These are phyloP conservation scores for Alternaria novae-zelandiae DNA, from an alignment of 2,329 filamentous ascomycete species.

Conservation along the genomic window DNA sequence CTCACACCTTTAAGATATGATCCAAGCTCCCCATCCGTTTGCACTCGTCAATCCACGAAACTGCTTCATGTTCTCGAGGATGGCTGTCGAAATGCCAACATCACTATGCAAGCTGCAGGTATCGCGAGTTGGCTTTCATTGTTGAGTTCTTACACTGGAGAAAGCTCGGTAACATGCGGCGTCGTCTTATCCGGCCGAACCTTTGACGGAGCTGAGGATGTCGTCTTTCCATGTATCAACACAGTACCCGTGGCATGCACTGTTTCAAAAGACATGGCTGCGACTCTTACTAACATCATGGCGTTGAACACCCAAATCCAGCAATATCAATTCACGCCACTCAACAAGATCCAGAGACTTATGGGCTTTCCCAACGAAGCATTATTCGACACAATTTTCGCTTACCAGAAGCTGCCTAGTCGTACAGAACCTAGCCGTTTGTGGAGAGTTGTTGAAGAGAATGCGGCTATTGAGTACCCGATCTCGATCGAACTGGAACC, in stretches of 20 bases:
- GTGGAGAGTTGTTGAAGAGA: constrained; percentile 70
- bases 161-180: constrained; percentile 76
- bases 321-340: constrained; percentile 73
- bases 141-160: constrained; percentile 77
- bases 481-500: constrained; percentile 82
- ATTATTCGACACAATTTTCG: constrained; percentile 84
- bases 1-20: constrained; percentile 67
- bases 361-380: constrained; percentile 68
- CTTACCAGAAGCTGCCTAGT: constrained; percentile 70
- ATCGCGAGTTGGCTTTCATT: constrained; percentile 81
- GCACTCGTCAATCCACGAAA: constrained; percentile 48
- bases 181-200: constrained; percentile 78
- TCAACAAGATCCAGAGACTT: constrained; percentile 75
- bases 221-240: constrained; percentile 79
- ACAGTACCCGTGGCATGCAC: constrained; percentile 76
- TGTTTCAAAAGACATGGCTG: constrained; percentile 60
- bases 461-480: constrained; percentile 75
- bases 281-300: constrained; percentile 69
- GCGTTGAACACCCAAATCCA: constrained; percentile 68
- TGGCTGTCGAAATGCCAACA: constrained; percentile 62
- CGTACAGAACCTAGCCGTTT: constrained; percentile 37
- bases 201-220: constrained; percentile 63
- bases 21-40: constrained; percentile 44
- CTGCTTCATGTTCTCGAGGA: constrained; percentile 59
- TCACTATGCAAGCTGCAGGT: constrained; percentile 77